Percentiles rank a stretch among this genome's conserved stretches.
phyloP scores from a whole-genome alignment of 768 basidiomycete genomes.

The Auriscalpium orientale region DNA sequence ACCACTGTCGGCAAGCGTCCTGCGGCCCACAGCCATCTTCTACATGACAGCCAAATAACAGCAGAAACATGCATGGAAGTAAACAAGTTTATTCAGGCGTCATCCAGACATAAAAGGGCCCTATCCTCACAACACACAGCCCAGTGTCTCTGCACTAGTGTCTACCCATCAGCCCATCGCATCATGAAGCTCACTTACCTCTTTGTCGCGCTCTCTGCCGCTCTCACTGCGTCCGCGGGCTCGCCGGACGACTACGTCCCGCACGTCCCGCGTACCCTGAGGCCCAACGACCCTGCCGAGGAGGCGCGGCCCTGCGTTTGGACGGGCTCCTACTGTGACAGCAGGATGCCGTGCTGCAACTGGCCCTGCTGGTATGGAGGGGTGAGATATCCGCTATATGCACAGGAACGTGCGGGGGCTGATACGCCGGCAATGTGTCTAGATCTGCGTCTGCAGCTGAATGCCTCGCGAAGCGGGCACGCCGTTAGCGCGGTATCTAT shows the following conservation, averaged over 20 bases:
- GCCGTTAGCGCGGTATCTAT: too few relatives aligned
- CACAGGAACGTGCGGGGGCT: too few relatives aligned
- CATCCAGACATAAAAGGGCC: not conserved
- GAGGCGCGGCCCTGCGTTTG: not conserved
- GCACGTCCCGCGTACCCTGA: not conserved
- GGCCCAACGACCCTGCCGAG: not conserved
- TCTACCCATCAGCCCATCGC: not conserved
- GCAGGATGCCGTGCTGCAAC: not conserved
- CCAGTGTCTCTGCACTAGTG: not conserved
- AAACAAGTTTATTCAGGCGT: not conserved
- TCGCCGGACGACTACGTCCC: not conserved
- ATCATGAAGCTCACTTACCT: not conserved
- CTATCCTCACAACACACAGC: not conserved
- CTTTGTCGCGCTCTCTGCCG: not conserved
- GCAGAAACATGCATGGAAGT: not conserved
- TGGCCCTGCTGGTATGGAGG: too few relatives aligned
- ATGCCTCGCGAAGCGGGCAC: too few relatives aligned
- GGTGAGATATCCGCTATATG: too few relatives aligned
- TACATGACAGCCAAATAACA: not conserved
- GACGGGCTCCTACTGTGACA: slow-evolving; percentile 1
- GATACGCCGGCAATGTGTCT: too few relatives aligned
- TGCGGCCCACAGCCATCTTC: not conserved
- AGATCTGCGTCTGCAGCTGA: too few relatives aligned
- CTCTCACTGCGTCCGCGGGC: not conserved
- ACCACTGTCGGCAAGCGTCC: too few relatives aligned